Evolutionary conservation across 768 basidiomycete species (phyloP).

Genomic region (Trichaptum fuscoviolaceum): DNA sequence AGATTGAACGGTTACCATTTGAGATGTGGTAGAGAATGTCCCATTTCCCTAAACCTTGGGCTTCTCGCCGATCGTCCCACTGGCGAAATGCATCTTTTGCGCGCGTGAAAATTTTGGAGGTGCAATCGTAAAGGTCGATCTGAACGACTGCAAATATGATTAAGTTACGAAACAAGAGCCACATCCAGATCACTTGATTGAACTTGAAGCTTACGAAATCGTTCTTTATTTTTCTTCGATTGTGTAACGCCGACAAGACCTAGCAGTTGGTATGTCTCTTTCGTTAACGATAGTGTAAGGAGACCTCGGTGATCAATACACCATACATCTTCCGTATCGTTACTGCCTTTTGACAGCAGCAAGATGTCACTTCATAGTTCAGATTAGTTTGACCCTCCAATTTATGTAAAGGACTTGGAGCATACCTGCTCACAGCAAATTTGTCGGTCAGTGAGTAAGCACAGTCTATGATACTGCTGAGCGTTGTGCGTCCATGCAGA

Average conservation of each 20-base stretch:
- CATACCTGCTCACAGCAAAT: slow-evolving; percentile 24
- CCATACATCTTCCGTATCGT: slow-evolving; percentile 53
- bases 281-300: slow-evolving; percentile 50
- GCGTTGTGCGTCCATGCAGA: slow-evolving; percentile 34
- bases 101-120: slow-evolving; percentile 8
- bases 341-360: slow-evolving; percentile 28
- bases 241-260: slow-evolving; percentile 45
- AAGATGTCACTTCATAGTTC: slow-evolving; percentile 29
- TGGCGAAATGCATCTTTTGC: slow-evolving; percentile 8
- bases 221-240: not conserved
- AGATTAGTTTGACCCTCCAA: not conserved
- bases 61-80: slow-evolving; percentile 46
- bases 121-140: slow-evolving; percentile 6
- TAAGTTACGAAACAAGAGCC: not conserved
- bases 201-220: not conserved
- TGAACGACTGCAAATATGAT: slow-evolving; percentile 3
- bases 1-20: not conserved
- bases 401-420: not conserved
- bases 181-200: not conserved
- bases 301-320: slow-evolving; percentile 60
- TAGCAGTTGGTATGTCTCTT: slow-evolving; percentile 53
- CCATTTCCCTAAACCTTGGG: slow-evolving; percentile 35
- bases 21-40: slow-evolving; percentile 31
- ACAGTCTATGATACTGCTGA: slow-evolving; percentile 38
- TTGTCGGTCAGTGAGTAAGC: slow-evolving; percentile 26